Base-by-base conservation (phyloP, 2,329 filamentous ascomycete species). In the Aspergillus candidus region DNA sequence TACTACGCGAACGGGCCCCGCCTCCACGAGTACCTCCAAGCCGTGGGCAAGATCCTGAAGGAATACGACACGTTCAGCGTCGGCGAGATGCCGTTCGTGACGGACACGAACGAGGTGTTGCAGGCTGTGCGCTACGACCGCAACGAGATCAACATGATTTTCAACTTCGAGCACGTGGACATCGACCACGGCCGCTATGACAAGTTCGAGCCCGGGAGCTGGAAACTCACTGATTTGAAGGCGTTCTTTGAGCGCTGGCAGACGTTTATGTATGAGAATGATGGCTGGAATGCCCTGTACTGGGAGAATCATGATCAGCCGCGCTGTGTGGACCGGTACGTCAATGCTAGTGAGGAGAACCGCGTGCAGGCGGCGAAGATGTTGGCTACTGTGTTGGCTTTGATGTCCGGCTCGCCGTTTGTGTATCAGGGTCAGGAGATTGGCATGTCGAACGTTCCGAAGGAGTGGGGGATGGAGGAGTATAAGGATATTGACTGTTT, bases 371-470 rank as follows among this genome's bases (percentile, higher is more conserved):
- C 77, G 13, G 76, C 76, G 8, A 84, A 84, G 63, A 73, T 83
- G 63, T 66, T 84, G 12, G 75, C 79, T 14, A 69, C 77, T 7
- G 72, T 82, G 48, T 69, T 80, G 46, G 72, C 69, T 3, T 69
- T 79, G 39, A 76, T 82, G 49, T 58, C 76, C 2, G 82, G 82
- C 12, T 84, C 82, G 0, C 71, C 80, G 0, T 85, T 82, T 55
- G 66, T 85, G n/a, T 85, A 83, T 57, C 82, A 85, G 59, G 82
- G 82, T 11, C 80, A 86, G 58, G 82, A 86, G 62, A 70, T 85
- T 30, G 82, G 80, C 13, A 83, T 84, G 77, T 70, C 74, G 30
- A 84, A 84, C 54, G 72, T 83, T 14, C 81, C 82, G 2, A 63
- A 65, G 8, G 69, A 73, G 4, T 84, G 83, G 79, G 66, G 67